Percentiles rank a stretch among this genome's conserved stretches.
Conservation (phyloP, 2,329 filamentous ascomycete species). For the Fusarium sp. region DNA sequence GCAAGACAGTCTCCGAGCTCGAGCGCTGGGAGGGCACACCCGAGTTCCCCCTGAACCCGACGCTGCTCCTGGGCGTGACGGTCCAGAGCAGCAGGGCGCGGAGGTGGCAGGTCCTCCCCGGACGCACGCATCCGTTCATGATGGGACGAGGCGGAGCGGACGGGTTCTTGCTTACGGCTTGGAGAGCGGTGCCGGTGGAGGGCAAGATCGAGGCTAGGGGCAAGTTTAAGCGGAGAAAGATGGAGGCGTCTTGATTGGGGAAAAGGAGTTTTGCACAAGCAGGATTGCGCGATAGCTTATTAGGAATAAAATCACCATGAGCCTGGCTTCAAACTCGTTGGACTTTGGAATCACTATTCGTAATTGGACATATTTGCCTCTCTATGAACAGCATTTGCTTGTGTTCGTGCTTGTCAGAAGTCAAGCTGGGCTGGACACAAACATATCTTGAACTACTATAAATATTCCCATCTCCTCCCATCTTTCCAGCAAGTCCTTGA, state of each 20-base stretch:
- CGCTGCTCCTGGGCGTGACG: conserved; percentile 80
- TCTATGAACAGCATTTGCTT: background rate
- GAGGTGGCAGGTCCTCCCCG: conserved; percentile 91
- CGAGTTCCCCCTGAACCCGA: conserved; percentile 90
- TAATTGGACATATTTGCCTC: background rate
- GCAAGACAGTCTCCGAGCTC: conserved; percentile 61
- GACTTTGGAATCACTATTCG: background rate
- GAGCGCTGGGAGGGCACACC: conserved; percentile 70
- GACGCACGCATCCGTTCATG: conserved; percentile 94
- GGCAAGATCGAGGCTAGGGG: conserved; percentile 87
- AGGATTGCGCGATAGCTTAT: background rate
- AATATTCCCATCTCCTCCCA: background rate
- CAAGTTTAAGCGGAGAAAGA: conserved; percentile 78
- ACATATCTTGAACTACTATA: background rate
- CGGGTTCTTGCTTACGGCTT: conserved; percentile 89
- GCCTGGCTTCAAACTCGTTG: background rate
- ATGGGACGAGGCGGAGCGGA: conserved; percentile 87
- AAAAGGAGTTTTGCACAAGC: conserved; percentile 1
- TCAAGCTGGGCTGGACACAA: background rate
- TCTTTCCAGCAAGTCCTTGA: background rate
- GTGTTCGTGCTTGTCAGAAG: background rate
- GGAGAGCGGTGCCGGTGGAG: conserved; percentile 81
- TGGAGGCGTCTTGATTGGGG: conserved; percentile 48
- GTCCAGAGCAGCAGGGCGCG: conserved; percentile 85
- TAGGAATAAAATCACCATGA: background rate